Evolutionary conservation across 129 eudicot species (phyloP).

Genomic region (Heracleum sosnowskyi): DNA sequence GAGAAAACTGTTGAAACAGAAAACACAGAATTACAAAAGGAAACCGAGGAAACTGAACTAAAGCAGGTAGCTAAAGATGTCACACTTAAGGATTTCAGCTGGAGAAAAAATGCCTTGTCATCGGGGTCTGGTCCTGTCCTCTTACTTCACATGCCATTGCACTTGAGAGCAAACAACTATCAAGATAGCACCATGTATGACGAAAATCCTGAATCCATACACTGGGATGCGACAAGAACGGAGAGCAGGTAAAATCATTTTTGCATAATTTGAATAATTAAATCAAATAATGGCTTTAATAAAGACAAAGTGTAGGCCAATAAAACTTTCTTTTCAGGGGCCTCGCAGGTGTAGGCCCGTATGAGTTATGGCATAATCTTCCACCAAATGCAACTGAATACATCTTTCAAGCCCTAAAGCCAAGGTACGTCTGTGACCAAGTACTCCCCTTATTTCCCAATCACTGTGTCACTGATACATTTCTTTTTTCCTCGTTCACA

Average conservation of each 20-base stretch:
- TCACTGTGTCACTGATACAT: neutral
- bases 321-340: too few relatives aligned
- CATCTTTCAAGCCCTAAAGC: conserved; percentile 49
- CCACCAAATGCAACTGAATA: conserved; percentile 56
- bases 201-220: conserved; percentile 4
- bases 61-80: conserved; percentile 18
- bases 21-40: conserved; percentile 27
- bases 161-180: conserved; percentile 16
- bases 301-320: too few relatives aligned
- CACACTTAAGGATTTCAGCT: conserved; percentile 22
- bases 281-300: too few relatives aligned
- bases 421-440: conserved; percentile 22
- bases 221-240: neutral
- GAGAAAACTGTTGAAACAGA: conserved; percentile 46
- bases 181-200: conserved; percentile 12
- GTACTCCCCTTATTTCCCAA: neutral
- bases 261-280: too few relatives aligned
- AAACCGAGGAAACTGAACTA: conserved; percentile 7
- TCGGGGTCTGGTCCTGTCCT: conserved; percentile 57
- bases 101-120: conserved; percentile 42
- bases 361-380: conserved; percentile 33
- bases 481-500: neutral
- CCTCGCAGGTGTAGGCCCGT: conserved; percentile 30
- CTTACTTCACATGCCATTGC: conserved; percentile 55
- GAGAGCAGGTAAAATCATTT: conserved; percentile 28